Conservation (phyloP, 225 moss, liverwort and hornwort genomes). For the Physcomitrium patens region DNA sequence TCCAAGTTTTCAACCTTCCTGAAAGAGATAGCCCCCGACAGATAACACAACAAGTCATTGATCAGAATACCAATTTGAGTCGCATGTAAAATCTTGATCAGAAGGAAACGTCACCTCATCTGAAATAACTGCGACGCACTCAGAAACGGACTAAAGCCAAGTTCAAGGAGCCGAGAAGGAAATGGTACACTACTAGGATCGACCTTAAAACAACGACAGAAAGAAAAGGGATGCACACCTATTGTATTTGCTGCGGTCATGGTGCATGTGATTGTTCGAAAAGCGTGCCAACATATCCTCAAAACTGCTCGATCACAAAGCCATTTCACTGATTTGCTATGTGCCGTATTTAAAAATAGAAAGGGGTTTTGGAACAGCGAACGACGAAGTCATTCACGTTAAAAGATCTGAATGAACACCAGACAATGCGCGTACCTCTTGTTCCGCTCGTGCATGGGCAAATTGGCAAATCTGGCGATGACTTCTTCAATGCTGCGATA, state of each 20-base stretch:
- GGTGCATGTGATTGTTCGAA: slow-evolving; percentile 66
- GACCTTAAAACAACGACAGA: slow-evolving; percentile 5
- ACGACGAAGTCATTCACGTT: slow-evolving; percentile 2
- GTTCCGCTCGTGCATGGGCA: slow-evolving; percentile 63
- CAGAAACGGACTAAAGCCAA: no score
- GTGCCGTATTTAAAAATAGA: slow-evolving; percentile 13
- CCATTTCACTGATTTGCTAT: slow-evolving; percentile 28
- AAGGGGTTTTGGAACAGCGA: background rate
- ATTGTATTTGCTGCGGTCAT: slow-evolving; percentile 63
- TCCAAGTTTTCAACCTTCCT: slow-evolving; percentile 61
- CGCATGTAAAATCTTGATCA: background rate
- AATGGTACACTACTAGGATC: background rate
- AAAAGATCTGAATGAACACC: background rate
- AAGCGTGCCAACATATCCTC: slow-evolving; percentile 73
- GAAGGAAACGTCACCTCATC: no score
- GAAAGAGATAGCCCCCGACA: background rate
- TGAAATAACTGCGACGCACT: no score
- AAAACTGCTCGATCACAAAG: slow-evolving; percentile 54
- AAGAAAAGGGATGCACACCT: slow-evolving; percentile 44
- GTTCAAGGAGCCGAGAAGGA: no score
- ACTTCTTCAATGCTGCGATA: slow-evolving; percentile 66
- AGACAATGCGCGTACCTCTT: slow-evolving; percentile 45
- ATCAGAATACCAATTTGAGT: slow-evolving; percentile 16
- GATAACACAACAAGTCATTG: background rate
- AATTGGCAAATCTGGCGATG: slow-evolving; percentile 57